Conservation (phyloP, 805 yeast species). For the Candida vartiovaarae region DNA sequence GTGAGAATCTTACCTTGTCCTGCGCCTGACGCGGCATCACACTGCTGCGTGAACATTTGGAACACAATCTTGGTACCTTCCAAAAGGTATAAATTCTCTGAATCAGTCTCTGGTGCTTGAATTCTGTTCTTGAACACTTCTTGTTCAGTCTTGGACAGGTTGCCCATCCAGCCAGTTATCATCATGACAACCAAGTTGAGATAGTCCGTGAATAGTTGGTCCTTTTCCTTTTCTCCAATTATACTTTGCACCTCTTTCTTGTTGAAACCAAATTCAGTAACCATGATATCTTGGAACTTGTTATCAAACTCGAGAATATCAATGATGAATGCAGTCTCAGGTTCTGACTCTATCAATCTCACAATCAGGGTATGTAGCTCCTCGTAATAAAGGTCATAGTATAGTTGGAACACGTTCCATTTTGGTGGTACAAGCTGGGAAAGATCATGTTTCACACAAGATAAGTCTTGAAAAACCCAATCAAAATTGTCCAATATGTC, state of each 20-base stretch:
- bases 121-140: conserved; percentile 55
- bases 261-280: conserved; percentile 40
- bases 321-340: conserved; percentile 71
- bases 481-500: conserved; percentile 62
- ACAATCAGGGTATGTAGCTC: conserved; percentile 59
- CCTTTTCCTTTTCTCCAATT: conserved; percentile 67
- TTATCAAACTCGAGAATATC: conserved; percentile 73
- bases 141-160: conserved; percentile 60
- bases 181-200: conserved; percentile 61
- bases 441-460: conserved; percentile 54
- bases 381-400: conserved; percentile 59
- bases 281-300: conserved; percentile 50
- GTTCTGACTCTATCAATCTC: conserved; percentile 59
- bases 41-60: conserved; percentile 82
- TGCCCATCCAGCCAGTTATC: conserved; percentile 80
- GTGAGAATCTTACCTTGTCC: conserved; percentile 74
- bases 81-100: conserved; percentile 56
- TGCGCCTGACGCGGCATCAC: conserved; percentile 80
- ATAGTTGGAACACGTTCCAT: conserved; percentile 66
- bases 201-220: conserved; percentile 70
- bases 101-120: conserved; percentile 67
- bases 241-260: conserved; percentile 44
- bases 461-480: conserved; percentile 80
- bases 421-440: conserved; percentile 54
- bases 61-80: conserved; percentile 76